phyloP scores from a whole-genome alignment of 176 grass and related monocot genomes.

The Tillandsia leiboldiana region DNA sequence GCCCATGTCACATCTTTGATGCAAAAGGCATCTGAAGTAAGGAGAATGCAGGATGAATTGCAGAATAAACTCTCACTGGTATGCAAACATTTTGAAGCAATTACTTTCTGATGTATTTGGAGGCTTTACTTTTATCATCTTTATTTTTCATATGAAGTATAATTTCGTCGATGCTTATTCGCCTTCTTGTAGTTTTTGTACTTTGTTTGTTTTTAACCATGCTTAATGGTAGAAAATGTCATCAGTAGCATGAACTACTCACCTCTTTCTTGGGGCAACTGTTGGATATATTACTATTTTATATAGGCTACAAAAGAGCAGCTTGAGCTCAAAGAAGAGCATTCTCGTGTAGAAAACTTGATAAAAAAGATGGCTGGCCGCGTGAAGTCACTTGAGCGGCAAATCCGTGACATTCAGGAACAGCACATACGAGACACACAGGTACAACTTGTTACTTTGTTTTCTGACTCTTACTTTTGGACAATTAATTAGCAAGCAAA shows the following conservation, averaged over 20 bases:
- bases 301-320: conserved; percentile 55
- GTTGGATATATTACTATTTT: conserved; percentile 11
- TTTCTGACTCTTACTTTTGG: not conserved
- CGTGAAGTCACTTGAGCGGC: conserved; percentile 50
- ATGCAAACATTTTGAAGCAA: conserved; percentile 9
- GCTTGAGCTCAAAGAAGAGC: conserved; percentile 61
- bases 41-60: conserved; percentile 33
- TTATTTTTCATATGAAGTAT: not conserved
- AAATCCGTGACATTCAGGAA: conserved; percentile 57
- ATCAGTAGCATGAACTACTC: not conserved
- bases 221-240: not conserved
- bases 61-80: conserved; percentile 48
- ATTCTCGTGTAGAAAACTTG: conserved; percentile 37
- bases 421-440: conserved; percentile 57
- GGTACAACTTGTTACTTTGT: conserved; percentile 20
- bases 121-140: not conserved
- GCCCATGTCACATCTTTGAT: conserved; percentile 33
- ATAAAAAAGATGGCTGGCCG: conserved; percentile 42
- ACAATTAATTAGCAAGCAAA: not conserved
- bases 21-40: conserved; percentile 58
- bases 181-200: not conserved
- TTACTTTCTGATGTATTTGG: not conserved
- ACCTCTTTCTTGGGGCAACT: not conserved
- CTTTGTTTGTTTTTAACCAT: not conserved
- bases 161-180: not conserved